Evolutionary conservation across 225 moss, liverwort and hornwort species (phyloP), one percentile per base, ranked within the genome.

Genomic region (Polytrichum commune): DNA sequence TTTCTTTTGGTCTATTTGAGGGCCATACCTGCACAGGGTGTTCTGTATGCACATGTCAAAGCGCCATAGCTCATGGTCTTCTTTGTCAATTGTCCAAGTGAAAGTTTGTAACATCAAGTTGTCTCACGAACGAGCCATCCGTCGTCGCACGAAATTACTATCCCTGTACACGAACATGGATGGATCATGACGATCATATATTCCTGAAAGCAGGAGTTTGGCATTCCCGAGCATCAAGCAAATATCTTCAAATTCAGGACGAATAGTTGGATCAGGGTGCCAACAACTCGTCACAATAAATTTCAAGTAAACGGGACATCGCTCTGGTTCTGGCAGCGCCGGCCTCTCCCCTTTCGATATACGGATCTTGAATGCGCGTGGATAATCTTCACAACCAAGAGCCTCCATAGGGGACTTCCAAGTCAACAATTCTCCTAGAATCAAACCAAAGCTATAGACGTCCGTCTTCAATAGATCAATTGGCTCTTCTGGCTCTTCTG

Each of bases 381-480:
- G 35, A 24, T 58, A 58, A 1, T 0, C 0, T 5, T 4, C 0
- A 20, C 70, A 62, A 67, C 7, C 62, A 22, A 77, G 55, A 18
- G 63, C 63, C 29, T 71, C 67, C 4, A 1, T 8, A 5, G 74
- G 58, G 27, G 74, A 58, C 28, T 23, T 74, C 69, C 77, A 71
- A 1, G 81, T 77, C 58, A 81, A 64, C 6, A 77, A 62, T 2
- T 81, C 66, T 27, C 62, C 18, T 22, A 77, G 70, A 0, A 81
- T 71, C 19, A 81, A 26, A 1, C 77, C 81, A 74, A 81, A 81
- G 33, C 81, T 81, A 19, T 70, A 77, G 27, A 81, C 81, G 27
- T 81, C 77, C 3, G 70, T 64, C 74, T 70, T 81, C 19, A 61
- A 70, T 5, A 67, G 53, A 32, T 3, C 27, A 10, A 10, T 5